A percentile compares a stretch with the other conserved stretches of the same genome.
These are phyloP conservation scores for Cryptosporidium viatorum DNA, from an alignment of 169 alveolate species.

Conservation along the genomic window DNA sequence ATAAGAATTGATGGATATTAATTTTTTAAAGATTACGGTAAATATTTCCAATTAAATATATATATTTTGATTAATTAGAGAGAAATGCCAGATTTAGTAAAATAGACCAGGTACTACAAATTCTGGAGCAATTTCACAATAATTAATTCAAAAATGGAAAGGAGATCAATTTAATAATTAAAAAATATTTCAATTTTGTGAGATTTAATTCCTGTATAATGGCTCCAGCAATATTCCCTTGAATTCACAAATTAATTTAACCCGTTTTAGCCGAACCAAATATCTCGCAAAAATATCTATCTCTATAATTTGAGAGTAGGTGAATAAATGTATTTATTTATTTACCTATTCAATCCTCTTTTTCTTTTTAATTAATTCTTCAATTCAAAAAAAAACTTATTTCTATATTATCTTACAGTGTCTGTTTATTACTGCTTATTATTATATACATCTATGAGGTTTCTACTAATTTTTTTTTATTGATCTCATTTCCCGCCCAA, in stretches of 20 bases:
- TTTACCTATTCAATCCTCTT: background rate
- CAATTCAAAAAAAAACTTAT: background rate
- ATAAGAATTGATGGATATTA: background rate
- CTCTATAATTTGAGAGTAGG: background rate
- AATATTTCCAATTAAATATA: background rate
- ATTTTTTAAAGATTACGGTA: background rate
- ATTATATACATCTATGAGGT: slow-evolving; percentile 1
- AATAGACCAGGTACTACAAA: slow-evolving; percentile 2
- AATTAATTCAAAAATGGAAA: background rate
- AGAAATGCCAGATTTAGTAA: slow-evolving; percentile 11
- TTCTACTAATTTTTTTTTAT: background rate
- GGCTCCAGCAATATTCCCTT: background rate
- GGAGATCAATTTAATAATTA: background rate
- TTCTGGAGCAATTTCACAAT: background rate
- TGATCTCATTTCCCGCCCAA: background rate
- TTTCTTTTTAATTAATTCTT: background rate
- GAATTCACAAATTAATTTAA: background rate
- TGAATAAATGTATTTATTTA: background rate
- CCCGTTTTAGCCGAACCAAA: background rate
- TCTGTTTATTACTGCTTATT: background rate
- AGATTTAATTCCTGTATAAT: background rate
- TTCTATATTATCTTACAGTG: background rate
- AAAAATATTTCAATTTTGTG: background rate
- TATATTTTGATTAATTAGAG: background rate
- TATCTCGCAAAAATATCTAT: background rate